Conservation (phyloP, 306 rosid genomes). For the Prinsepia uniflora region DNA sequence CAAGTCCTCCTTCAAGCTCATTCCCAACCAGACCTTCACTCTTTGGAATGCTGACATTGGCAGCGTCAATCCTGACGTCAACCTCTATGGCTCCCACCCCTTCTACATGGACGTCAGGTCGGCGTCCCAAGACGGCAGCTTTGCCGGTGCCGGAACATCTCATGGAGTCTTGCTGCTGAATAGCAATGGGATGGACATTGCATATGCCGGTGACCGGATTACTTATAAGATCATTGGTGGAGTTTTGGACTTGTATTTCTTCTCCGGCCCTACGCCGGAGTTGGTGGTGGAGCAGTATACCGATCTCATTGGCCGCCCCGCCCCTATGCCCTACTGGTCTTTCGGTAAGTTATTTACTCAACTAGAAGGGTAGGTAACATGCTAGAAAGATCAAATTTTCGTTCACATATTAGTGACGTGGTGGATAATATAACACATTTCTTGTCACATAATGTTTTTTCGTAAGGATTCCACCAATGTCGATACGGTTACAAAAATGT, state of each 20-base stretch:
- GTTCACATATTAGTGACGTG: not conserved
- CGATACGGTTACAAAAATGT: slow-evolving; percentile 78
- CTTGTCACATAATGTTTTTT: no score
- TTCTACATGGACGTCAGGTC: slow-evolving; percentile 73
- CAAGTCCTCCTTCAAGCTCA: slow-evolving; percentile 54
- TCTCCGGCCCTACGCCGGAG: slow-evolving; percentile 66
- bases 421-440: no score
- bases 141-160: slow-evolving; percentile 38
- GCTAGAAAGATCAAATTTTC: not conserved
- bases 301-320: slow-evolving; percentile 70
- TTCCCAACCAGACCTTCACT: slow-evolving; percentile 44
- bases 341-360: slow-evolving; percentile 53
- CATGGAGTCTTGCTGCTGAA: slow-evolving; percentile 77
- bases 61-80: slow-evolving; percentile 41
- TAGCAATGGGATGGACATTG: slow-evolving; percentile 79
- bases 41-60: slow-evolving; percentile 56
- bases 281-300: slow-evolving; percentile 75
- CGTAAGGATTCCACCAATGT: slow-evolving; percentile 81
- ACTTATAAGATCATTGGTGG: slow-evolving; percentile 79
- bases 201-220: slow-evolving; percentile 52
- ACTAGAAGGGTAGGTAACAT: not conserved
- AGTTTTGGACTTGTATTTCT: slow-evolving; percentile 59
- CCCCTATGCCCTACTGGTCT: slow-evolving; percentile 87
- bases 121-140: slow-evolving; percentile 36
- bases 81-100: slow-evolving; percentile 86